Percentiles rank a stretch among this genome's conserved stretches.
Conservation (phyloP, 306 rosid species). For the Aeschynomene evenia region DNA sequence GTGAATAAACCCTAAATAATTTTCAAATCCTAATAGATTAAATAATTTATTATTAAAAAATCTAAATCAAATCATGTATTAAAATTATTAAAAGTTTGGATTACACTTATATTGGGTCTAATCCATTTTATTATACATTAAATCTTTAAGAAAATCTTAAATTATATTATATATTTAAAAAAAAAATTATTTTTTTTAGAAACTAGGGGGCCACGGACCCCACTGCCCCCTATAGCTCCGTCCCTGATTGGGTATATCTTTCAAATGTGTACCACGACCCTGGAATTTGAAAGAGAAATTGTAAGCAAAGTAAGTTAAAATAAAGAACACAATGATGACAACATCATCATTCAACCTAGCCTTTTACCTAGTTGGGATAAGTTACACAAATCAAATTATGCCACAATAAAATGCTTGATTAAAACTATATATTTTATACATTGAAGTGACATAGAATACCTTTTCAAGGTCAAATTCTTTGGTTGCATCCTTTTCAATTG, state of each 20-base stretch:
- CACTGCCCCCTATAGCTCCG: too few species aligned
- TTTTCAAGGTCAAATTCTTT: conserved; percentile 85
- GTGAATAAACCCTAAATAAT: too few species aligned
- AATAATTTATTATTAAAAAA: too few species aligned
- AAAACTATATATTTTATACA: not conserved
- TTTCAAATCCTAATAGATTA: too few species aligned
- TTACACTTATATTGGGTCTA: too few species aligned
- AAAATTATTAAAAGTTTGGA: too few species aligned
- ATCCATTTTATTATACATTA: too few species aligned
- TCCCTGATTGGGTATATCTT: conserved; percentile 94
- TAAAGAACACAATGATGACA: not conserved
- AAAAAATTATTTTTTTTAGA: too few species aligned
- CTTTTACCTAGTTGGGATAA: not conserved
- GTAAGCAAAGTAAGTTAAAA: conserved; percentile 25
- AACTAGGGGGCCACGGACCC: too few species aligned
- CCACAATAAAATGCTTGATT: conserved; percentile 3
- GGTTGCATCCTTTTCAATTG: conserved; percentile 62
- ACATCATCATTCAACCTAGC: not conserved
- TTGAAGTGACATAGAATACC: conserved; percentile 45
- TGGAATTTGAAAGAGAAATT: conserved; percentile 46
- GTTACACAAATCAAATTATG: not conserved
- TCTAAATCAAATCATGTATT: too few species aligned
- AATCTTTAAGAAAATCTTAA: too few species aligned
- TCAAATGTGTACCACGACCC: conserved; percentile 89
- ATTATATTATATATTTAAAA: too few species aligned